Evolutionary conservation across 495 filamentous ascomycete species (phyloP), one percentile per base, ranked within the genome.

Genomic region (Staphylotrichum longicolle): DNA sequence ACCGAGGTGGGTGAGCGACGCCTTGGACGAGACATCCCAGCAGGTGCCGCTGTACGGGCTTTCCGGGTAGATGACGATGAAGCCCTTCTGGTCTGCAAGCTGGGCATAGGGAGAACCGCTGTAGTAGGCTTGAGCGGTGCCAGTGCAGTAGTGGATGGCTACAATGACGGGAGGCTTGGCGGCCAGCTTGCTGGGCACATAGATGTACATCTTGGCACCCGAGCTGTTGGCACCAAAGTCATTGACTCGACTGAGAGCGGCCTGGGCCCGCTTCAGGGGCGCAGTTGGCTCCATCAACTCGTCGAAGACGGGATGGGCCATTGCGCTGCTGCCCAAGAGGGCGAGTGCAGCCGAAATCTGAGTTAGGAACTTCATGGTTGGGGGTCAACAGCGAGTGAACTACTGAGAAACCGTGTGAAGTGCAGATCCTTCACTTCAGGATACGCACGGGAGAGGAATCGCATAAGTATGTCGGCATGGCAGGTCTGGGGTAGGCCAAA

Each of bases 111-210:
- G 63, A 10, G 64, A 58, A 6, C 56, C 30, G 61, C 30, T 62
- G 58, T 69, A 72, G 62, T 74, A 75, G 1, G 49, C 63, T 14
- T 57, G 60, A 12, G 68, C 72, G 5, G 69, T 71, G 50, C 71
- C 69, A 7, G 65, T 66, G 55, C 69, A 83, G 64, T 81, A 81
- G 68, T 86, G 81, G 20, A 85, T 76, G 9, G 79, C 83, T 0
- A 86, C 80, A 44, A 86, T 71, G 54, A 86, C 78, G 15, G 80
- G 74, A 0, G 83, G 81, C 37, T 75, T 80, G 2, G 70, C 66
- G 46, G 77, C 72, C 15, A 85, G 75, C 40, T 77, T 82, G 56
- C 68, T 72, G 5, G 84, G 84, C 42, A 83, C 79, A 63, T 83
- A 85, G 52, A 83, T 76, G 66, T 78, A 86, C 80, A 85, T 83